Evolutionary conservation across 2,329 filamentous ascomycete genomes (phyloP), one percentile per base, ranked within the genome.

Genomic region (Fusarium sp.): DNA sequence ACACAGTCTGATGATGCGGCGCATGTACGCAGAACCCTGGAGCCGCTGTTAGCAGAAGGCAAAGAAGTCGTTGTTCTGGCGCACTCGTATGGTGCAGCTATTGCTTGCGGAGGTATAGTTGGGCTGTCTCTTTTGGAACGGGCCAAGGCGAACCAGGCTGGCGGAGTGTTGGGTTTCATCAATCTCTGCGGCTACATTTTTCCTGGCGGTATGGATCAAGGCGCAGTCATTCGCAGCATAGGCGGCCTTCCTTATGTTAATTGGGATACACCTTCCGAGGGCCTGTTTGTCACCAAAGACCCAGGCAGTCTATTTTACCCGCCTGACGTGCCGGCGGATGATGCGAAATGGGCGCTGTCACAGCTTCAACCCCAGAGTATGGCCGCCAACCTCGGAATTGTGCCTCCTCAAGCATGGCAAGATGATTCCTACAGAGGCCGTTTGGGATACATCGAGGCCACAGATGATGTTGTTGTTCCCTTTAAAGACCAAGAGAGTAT

Each of bases 191-290:
- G 51, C 3, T 54, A 36, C 17, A 46, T 47, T 1, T 54, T 54
- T 9, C 51, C 51, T 1, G 51, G 51, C 4, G 51, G 40, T 2
- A 54, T 54, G 51, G 51, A 54, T 10, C 51, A 54, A 47, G 51
- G 51, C 2, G 40, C 51, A 1, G 40, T 36, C 1, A 54, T 54
- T 14, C 26, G 40, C 17, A 54, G 51, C 21, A 6, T 54, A 3
- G 51, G 51, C 1, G 51, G 51, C 19, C 51, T 54, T 54, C 28
- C 40, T 9, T 54, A 54, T 8, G 28, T 54, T 3, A 9, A 21
- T 1, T 54, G 40, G 51, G 51, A 54, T 47, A 54, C 31, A 7
- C 40, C 51, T 4, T 47, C 31, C 4, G 40, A 28, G 0, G 51
- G 51, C 5, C 40, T 54, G 8, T 54, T 54, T 17, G 21, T 26